These are phyloP conservation scores for Haplosporangium sp. DNA, from an alignment of 371 early-diverging fungal genomes.

Conservation along the genomic window DNA sequence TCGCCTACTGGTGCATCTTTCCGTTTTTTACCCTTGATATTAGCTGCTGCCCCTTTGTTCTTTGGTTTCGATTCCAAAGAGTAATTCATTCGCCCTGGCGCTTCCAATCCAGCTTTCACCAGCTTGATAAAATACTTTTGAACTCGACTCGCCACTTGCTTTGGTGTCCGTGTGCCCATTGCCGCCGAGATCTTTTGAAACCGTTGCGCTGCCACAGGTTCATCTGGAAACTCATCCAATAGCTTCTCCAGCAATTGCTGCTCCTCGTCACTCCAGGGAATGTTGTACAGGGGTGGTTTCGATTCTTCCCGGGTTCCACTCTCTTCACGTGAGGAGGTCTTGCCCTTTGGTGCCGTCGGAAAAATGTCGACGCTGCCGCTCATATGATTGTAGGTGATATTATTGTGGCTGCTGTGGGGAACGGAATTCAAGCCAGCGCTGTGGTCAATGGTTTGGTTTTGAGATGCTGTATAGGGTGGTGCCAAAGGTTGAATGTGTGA, in stretches of 20 bases:
- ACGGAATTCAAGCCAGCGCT: conserved; percentile 2
- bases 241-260: conserved; percentile 68
- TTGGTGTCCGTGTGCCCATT: conserved; percentile 69
- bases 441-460: conserved; percentile 23
- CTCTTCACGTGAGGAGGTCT: conserved; percentile 29
- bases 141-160: conserved; percentile 71
- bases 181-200: conserved; percentile 73
- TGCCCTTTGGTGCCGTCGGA: conserved; percentile 17
- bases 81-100: conserved; percentile 67
- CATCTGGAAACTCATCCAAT: conserved; percentile 69
- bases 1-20: conserved; percentile 47
- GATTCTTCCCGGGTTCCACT: conserved; percentile 45
- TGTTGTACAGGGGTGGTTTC: conserved; percentile 62
- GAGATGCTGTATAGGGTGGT: neutral
- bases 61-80: conserved; percentile 46
- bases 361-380: conserved; percentile 48
- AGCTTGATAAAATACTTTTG: conserved; percentile 78
- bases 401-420: conserved; percentile 25
- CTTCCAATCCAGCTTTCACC: conserved; percentile 71
- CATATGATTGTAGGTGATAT: conserved; percentile 53
- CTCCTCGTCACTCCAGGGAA: conserved; percentile 75
- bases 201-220: conserved; percentile 70
- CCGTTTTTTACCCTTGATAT: conserved; percentile 53
- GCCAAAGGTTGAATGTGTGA: no score
- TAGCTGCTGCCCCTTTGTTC: conserved; percentile 14